phyloP scores from a whole-genome alignment of 2,329 filamentous ascomycete species.

The Aureobasidium namibiae region DNA sequence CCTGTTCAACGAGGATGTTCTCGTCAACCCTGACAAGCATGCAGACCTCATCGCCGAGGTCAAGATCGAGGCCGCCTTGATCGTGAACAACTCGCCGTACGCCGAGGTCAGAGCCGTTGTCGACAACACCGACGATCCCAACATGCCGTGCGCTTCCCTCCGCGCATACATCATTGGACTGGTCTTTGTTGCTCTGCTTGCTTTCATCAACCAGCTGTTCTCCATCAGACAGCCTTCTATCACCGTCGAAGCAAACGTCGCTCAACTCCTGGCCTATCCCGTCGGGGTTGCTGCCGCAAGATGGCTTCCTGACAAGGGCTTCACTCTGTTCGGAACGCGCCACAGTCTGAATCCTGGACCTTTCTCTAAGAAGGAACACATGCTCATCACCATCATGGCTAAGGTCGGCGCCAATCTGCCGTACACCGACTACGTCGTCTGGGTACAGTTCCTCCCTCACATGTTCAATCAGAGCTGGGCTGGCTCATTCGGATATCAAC shows the following conservation, averaged over 20 bases:
- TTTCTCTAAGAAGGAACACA: constrained; percentile 50
- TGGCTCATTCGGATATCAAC: constrained; percentile 62
- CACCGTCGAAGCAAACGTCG: not conserved
- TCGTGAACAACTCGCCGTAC: constrained; percentile 18
- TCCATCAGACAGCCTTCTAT: constrained; percentile 23
- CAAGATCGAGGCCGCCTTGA: constrained; percentile 2
- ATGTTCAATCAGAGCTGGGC: not conserved
- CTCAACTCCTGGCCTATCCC: constrained; percentile 69
- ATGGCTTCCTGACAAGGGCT: constrained; percentile 47
- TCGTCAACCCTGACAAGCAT: constrained; percentile 13
- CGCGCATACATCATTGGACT: constrained; percentile 26
- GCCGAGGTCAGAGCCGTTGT: constrained; percentile 20
- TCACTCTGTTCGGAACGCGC: constrained; percentile 24
- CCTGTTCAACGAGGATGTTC: constrained; percentile 10
- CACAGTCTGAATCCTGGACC: constrained; percentile 22
- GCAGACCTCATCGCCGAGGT: constrained; percentile 4
- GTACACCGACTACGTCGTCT: not conserved
- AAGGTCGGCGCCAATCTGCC: constrained; percentile 13
- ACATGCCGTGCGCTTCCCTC: constrained; percentile 24
- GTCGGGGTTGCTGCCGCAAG: constrained; percentile 73
- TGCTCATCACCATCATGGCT: constrained; percentile 35
- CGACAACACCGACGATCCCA: constrained; percentile 18
- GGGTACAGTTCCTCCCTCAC: not conserved
- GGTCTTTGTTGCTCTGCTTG: constrained; percentile 21
- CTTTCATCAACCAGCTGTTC: constrained; percentile 25